These are phyloP conservation scores for Jackrogersella multiformis DNA, from an alignment of 495 filamentous ascomycete genomes.

Conservation along the genomic window DNA sequence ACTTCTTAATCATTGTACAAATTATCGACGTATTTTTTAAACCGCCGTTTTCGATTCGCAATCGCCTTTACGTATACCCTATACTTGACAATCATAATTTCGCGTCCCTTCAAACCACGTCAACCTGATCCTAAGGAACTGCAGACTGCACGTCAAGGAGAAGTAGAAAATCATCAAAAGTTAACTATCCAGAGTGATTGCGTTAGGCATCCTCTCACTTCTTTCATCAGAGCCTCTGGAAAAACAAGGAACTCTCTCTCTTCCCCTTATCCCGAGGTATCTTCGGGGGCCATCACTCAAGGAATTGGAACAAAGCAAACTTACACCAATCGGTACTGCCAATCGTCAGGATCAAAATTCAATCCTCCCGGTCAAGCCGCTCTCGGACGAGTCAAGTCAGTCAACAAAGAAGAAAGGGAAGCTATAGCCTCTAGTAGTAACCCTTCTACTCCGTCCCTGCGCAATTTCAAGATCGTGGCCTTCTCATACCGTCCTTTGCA, in stretches of 20 bases:
- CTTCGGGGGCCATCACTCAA: constrained; percentile 1
- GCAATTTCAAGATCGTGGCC: constrained; percentile 26
- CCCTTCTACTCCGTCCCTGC: constrained; percentile 20
- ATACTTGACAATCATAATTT: constrained; percentile 39
- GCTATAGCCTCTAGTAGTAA: constrained; percentile 15
- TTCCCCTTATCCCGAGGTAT: constrained; percentile 19
- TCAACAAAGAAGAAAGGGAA: constrained; percentile 34
- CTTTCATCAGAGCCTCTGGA: constrained; percentile 20
- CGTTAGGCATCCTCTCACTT: constrained; percentile 18
- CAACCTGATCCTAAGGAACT: constrained; percentile 29
- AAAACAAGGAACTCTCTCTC: constrained; percentile 28
- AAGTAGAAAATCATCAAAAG: constrained; percentile 10
- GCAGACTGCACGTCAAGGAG: constrained; percentile 15
- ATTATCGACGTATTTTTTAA: constrained; percentile 39
- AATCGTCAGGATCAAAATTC: constrained; percentile 21
- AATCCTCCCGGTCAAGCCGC: constrained; percentile 21
- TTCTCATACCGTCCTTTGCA: constrained; percentile 25
- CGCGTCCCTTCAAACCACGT: constrained; percentile 33
- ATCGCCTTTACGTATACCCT: constrained; percentile 37
- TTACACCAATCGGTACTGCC: constrained; percentile 24
- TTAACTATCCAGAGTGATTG: constrained; percentile 26
- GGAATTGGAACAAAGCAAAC: constrained; percentile 33
- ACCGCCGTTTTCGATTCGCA: constrained; percentile 39
- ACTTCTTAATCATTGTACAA: constrained; percentile 39
- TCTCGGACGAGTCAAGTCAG: constrained; percentile 38